Conservation (phyloP, 495 filamentous ascomycete genomes). For the Neurospora tetrasperma region DNA sequence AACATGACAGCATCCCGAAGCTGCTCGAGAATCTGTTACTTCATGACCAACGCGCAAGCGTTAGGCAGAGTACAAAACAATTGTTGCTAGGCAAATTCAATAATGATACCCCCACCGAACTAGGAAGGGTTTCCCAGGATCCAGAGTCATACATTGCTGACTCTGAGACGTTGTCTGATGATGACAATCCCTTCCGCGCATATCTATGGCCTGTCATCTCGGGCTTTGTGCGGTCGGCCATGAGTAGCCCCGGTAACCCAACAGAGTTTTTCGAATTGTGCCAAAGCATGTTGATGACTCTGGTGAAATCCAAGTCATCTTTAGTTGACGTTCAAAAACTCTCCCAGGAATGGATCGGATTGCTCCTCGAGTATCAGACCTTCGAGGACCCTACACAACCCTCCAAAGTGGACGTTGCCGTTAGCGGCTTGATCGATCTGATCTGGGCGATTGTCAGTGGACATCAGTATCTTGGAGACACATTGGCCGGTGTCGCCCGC, state of each 20-base stretch:
- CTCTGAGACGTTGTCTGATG: background rate
- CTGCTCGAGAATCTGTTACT: conserved; percentile 33
- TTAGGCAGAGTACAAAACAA: conserved; percentile 31
- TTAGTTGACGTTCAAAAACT: conserved; percentile 36
- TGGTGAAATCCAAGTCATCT: conserved; percentile 40
- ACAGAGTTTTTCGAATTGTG: conserved; percentile 36
- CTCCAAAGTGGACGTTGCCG: conserved; percentile 37
- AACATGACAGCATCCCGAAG: conserved; percentile 18
- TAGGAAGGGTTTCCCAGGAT: background rate
- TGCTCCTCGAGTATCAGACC: conserved; percentile 22
- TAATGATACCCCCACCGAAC: background rate
- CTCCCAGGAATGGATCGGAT: conserved; percentile 12
- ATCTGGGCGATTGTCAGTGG: conserved; percentile 13
- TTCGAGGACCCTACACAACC: conserved; percentile 38
- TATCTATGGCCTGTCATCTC: conserved; percentile 41
- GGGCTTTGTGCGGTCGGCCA: conserved; percentile 31
- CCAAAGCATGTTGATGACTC: conserved; percentile 41
- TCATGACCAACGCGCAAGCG: conserved; percentile 25
- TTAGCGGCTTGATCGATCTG: conserved; percentile 33
- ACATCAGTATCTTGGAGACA: background rate
- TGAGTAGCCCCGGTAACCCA: conserved; percentile 24
- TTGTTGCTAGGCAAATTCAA: conserved; percentile 25
- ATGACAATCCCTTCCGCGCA: conserved; percentile 20
- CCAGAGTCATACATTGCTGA: background rate
- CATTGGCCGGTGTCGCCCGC: conserved; percentile 37